Conservation (phyloP, 148 eudicot species). For the Rhododendron henanense region DNA sequence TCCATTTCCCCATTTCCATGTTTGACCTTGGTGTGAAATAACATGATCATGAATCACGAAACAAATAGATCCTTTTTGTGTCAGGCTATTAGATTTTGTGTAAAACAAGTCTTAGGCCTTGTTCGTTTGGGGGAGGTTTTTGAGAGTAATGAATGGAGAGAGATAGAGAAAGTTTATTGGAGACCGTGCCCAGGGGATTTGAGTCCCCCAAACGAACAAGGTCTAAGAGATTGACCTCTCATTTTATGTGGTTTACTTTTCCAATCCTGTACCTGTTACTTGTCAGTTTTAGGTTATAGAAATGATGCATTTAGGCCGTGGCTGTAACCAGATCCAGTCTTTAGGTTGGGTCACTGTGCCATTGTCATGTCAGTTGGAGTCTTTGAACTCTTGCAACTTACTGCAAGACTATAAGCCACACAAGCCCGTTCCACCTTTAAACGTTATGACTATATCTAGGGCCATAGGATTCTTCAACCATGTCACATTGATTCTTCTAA, state of each 20-base stretch:
- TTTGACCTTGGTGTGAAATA: background rate
- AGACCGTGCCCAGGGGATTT: too few species aligned
- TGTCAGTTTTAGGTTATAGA: background rate
- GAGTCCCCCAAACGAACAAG: too few species aligned
- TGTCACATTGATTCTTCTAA: background rate
- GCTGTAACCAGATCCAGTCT: background rate
- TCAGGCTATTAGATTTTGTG: background rate
- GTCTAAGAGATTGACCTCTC: background rate
- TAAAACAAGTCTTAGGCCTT: background rate
- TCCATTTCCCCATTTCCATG: background rate
- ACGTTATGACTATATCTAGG: background rate
- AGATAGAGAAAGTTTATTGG: too few species aligned
- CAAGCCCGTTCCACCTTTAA: background rate
- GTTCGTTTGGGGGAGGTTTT: too few species aligned
- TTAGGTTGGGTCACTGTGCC: slow-evolving; percentile 5
- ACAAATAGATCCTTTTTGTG: background rate
- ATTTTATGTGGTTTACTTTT: background rate
- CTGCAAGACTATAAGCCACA: background rate
- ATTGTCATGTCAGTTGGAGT: background rate
- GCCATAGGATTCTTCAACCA: background rate
- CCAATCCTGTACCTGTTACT: background rate
- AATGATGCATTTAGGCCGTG: background rate
- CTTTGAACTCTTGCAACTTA: background rate
- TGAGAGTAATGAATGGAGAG: too few species aligned
- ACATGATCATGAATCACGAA: background rate